Evolutionary conservation across 140 eudicot species (phyloP).

Genomic region (Stevia rebaudiana): DNA sequence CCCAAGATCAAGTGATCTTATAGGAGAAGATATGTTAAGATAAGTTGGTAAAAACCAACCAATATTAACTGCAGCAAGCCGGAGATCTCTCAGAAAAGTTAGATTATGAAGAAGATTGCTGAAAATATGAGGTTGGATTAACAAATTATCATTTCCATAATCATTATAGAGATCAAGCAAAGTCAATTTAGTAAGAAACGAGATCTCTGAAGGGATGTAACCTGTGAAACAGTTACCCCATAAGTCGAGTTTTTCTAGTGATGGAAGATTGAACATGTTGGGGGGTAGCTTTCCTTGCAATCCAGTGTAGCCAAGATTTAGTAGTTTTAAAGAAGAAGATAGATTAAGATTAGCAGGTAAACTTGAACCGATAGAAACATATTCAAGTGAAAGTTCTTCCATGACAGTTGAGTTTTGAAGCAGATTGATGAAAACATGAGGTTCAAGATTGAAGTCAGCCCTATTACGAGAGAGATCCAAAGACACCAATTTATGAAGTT

Average conservation of each 20-base stretch:
- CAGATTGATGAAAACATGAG: slow-evolving; percentile 12
- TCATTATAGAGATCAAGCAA: neutral
- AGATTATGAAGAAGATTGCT: slow-evolving; percentile 11
- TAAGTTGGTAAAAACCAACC: slow-evolving; percentile 7
- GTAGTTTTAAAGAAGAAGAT: slow-evolving; percentile 22
- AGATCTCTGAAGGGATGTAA: slow-evolving; percentile 1
- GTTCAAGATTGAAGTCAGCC: neutral
- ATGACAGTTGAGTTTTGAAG: slow-evolving; percentile 22
- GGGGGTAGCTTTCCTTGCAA: slow-evolving; percentile 32
- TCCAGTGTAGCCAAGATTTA: neutral
- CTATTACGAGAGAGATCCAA: slow-evolving; percentile 27
- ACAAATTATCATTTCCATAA: neutral
- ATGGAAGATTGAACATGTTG: slow-evolving; percentile 18
- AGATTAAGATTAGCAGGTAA: slow-evolving; percentile 22
- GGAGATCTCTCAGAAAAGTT: slow-evolving; percentile 19
- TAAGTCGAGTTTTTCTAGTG: slow-evolving; percentile 12
- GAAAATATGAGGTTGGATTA: slow-evolving; percentile 4
- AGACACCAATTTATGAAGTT: slow-evolving; percentile 16
- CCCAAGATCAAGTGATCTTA: slow-evolving; percentile 11
- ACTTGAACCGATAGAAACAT: neutral
- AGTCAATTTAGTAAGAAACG: slow-evolving; percentile 11
- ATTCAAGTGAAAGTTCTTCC: slow-evolving; percentile 1
- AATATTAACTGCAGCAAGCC: slow-evolving; percentile 1
- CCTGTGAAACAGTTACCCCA: neutral
- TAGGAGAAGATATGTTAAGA: slow-evolving; percentile 25